Conservation (phyloP, 2,329 filamentous ascomycete species). For the Cladosporium sp. region DNA sequence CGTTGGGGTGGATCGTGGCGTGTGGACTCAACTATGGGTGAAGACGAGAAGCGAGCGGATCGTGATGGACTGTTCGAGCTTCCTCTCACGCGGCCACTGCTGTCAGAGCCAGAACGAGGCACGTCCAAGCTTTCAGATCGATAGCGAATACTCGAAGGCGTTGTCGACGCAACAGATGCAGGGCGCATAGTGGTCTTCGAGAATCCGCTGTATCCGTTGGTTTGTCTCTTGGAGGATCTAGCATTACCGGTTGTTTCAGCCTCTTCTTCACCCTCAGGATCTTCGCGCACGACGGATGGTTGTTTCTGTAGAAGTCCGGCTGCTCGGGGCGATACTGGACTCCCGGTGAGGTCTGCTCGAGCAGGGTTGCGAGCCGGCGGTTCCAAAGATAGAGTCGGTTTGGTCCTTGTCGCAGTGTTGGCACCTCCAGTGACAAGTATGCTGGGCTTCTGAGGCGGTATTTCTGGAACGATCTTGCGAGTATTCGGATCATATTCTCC, state of each 20-base stretch:
- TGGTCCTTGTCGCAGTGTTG: neutral
- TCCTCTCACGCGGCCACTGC: constrained; percentile 22
- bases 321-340: constrained; percentile 20
- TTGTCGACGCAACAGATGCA: neutral
- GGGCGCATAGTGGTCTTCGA: constrained; percentile 1
- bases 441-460: constrained; percentile 5
- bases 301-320: constrained; percentile 26
- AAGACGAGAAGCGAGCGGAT: constrained; percentile 62
- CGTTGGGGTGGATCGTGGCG: constrained; percentile 66
- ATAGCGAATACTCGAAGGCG: constrained; percentile 17
- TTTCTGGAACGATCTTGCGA: constrained; percentile 24
- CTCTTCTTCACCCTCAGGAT: constrained; percentile 28
- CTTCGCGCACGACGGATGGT: constrained; percentile 32
- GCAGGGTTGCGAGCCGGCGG: constrained; percentile 31
- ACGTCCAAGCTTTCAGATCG: constrained; percentile 32
- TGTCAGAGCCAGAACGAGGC: constrained; percentile 21
- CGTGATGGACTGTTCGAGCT: constrained; percentile 57
- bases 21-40: constrained; percentile 53
- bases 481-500: constrained; percentile 29
- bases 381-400: constrained; percentile 14
- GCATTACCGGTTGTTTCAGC: constrained; percentile 11
- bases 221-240: constrained; percentile 2
- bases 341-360: constrained; percentile 18
- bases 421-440: neutral
- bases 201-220: constrained; percentile 7